phyloP scores from a whole-genome alignment of 345 rosid species.

The Eucalyptus erythrocorys region DNA sequence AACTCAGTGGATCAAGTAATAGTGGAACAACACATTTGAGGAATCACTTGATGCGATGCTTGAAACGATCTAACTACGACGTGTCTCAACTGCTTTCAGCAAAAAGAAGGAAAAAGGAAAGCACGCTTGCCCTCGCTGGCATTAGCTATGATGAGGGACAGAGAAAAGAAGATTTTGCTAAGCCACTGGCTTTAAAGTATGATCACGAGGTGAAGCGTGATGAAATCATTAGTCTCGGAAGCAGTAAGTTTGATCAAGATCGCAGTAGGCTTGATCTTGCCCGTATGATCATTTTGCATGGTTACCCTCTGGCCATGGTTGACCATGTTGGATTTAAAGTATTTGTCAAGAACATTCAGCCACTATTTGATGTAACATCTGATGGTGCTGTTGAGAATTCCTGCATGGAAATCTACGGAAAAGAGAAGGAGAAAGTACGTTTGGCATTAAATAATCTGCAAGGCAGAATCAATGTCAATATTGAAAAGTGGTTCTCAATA shows the following conservation, averaged over 20 bases:
- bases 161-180: slow-evolving; percentile 57
- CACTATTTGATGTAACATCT: slow-evolving; percentile 62
- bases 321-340: slow-evolving; percentile 85
- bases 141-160: slow-evolving; percentile 57
- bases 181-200: slow-evolving; percentile 42
- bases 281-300: slow-evolving; percentile 82
- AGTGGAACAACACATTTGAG: slow-evolving; percentile 94
- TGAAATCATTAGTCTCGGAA: slow-evolving; percentile 48
- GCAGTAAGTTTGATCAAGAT: slow-evolving; percentile 70
- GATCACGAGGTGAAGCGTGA: slow-evolving; percentile 71
- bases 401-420: slow-evolving; percentile 63
- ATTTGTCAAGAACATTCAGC: slow-evolving; percentile 89
- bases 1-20: slow-evolving; percentile 92
- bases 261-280: slow-evolving; percentile 75
- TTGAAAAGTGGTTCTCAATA: slow-evolving; percentile 67
- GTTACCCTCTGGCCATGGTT: slow-evolving; percentile 74
- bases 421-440: slow-evolving; percentile 71
- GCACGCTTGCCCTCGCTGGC: slow-evolving; percentile 29
- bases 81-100: slow-evolving; percentile 76
- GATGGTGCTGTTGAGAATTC: slow-evolving; percentile 43
- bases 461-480: slow-evolving; percentile 63
- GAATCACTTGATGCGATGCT: slow-evolving; percentile 86
- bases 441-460: slow-evolving; percentile 44
- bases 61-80: slow-evolving; percentile 77
- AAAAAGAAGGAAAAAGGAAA: slow-evolving; percentile 74